Base-by-base conservation (phyloP, 2,329 filamentous ascomycete species). In the Dryadomyces sulphureus region DNA sequence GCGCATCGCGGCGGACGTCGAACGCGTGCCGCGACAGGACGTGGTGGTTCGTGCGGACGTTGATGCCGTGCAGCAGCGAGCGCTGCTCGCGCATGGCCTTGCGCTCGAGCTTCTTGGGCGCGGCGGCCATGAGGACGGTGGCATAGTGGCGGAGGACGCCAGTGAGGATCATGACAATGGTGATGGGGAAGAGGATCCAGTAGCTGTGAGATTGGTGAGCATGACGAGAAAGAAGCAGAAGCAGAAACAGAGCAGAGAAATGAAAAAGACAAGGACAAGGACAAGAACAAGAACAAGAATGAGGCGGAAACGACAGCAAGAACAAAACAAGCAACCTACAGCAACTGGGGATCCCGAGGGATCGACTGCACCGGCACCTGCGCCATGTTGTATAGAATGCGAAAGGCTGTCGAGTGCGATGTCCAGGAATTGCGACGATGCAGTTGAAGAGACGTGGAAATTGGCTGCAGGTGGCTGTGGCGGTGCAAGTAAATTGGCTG, bases 141-240 rank as follows among this genome's bases (percentile, higher is more conserved):
- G 87, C 89, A 64, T 96, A 98, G 69, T 98, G 92, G 54, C 92
- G 89, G 48, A 98, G 80, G 48, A 98, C 80, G 58, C 92, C 92
- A 16, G 92, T 98, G 52, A 98, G 68, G 53, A 98, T 81, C 93
- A 98, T 98, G 60, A 98, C 92, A 57, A 94, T 74, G 41, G 90
- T 94, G 63, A 98, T 98, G 51, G 92, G 92, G 52, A 95, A 81
- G 50, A 98, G 74, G 65, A 98, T 98, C 92, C 92, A 98, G 73
- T 95, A 96, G 69, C 92, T 98, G 58, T 46, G 6, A 19, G n/a
- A 19, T 21, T 20, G 16, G 16, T 16, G 36, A n/a, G 9, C 16
- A 39, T 8, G 30, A 17, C 19, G 21, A 8, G 22, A 30, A 2
- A 14, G 2, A 9, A 41, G 30, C 4, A 5, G 5, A 16, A n/a